Evolutionary conservation across 768 basidiomycete genomes (phyloP).

Genomic region (Termitomyces sp.): DNA sequence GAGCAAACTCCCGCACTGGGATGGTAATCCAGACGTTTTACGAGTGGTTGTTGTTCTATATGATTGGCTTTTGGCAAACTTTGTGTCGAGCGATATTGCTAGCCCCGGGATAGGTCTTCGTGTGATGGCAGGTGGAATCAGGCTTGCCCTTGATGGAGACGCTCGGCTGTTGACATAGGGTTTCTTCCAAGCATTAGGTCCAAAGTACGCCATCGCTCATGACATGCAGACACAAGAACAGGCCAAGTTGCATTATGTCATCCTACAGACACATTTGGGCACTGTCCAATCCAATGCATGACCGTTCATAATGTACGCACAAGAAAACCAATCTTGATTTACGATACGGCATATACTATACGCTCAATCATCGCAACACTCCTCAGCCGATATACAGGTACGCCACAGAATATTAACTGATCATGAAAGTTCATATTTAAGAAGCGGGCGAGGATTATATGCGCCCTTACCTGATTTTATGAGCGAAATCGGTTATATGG

Average conservation of each 20-base stretch:
- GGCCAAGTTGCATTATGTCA: neutral
- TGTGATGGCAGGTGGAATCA: constrained; percentile 31
- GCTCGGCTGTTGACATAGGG: constrained; percentile 32
- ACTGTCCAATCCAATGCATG: neutral
- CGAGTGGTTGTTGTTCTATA: neutral
- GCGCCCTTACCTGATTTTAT: neutral
- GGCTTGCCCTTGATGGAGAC: constrained; percentile 47
- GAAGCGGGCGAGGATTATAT: neutral
- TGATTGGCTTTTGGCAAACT: constrained; percentile 23
- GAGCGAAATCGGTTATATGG: neutral
- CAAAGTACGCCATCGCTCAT: constrained; percentile 23
- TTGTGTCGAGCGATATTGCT: constrained; percentile 29
- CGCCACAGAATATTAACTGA: neutral
- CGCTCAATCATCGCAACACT: neutral
- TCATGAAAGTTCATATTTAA: neutral
- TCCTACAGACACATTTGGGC: neutral
- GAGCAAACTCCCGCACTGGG: neutral
- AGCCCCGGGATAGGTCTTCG: constrained; percentile 18
- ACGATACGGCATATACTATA: neutral
- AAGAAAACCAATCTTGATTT: neutral
- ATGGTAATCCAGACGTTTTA: constrained; percentile 7
- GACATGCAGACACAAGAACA: neutral
- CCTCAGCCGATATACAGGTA: neutral
- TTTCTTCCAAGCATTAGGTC: constrained; percentile 33
- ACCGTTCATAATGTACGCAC: neutral